Evolutionary conservation across 2,329 filamentous ascomycete genomes (phyloP).

Genomic region (Fusarium miscanthi): DNA sequence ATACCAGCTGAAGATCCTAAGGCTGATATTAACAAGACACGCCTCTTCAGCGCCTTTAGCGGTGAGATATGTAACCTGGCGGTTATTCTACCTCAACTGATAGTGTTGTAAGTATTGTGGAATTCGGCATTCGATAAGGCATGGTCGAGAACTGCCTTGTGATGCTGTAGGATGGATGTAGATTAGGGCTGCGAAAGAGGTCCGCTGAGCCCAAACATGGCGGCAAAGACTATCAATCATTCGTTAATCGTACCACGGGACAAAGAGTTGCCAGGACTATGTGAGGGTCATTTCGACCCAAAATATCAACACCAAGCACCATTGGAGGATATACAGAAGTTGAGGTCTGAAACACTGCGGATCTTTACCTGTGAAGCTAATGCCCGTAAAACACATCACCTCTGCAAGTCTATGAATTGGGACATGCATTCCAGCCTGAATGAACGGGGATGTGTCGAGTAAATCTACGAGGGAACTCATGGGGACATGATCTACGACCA

Average conservation of each 20-base stretch:
- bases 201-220: conserved; percentile 25
- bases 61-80: not conserved
- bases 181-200: not conserved
- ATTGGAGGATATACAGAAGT: not conserved
- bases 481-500: conserved; percentile 26
- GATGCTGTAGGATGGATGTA: not conserved
- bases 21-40: not conserved
- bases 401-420: conserved; percentile 7
- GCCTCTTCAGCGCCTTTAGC: not conserved
- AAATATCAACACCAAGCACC: not conserved
- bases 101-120: not conserved
- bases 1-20: conserved; percentile 28
- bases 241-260: not conserved
- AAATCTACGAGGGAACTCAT: not conserved
- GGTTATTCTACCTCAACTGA: not conserved
- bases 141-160: conserved; percentile 11
- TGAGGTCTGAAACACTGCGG: not conserved
- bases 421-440: conserved; percentile 7
- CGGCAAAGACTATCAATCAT: not conserved
- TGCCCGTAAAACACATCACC: not conserved
- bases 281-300: not conserved
- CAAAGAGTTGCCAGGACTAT: not conserved
- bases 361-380: not conserved
- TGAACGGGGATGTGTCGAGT: conserved; percentile 9
- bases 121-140: conserved; percentile 9